Conservation (phyloP, 1,284 basidiomycete genomes). For the Agaricales sp. region DNA sequence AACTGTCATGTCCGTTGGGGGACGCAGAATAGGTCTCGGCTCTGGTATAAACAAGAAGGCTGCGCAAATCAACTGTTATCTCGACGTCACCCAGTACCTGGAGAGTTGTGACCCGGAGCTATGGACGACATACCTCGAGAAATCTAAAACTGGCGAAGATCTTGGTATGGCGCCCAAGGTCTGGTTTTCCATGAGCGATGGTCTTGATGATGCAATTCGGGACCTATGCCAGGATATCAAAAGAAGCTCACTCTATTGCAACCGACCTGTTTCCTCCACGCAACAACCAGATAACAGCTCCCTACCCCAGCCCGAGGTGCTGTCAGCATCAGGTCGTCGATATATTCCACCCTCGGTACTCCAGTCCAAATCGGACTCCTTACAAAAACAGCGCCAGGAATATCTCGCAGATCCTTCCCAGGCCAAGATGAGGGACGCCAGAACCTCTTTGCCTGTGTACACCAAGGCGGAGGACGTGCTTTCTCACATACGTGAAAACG, state of each 20-base stretch:
- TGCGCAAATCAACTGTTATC: conserved; percentile 68
- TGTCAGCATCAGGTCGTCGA: not conserved
- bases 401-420: conserved; percentile 60
- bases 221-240: conserved; percentile 66
- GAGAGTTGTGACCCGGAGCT: conserved; percentile 74
- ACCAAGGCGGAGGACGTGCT: conserved; percentile 58
- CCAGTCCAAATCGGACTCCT: conserved; percentile 43
- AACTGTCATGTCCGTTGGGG: conserved; percentile 75
- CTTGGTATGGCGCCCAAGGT: conserved; percentile 67
- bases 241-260: conserved; percentile 35
- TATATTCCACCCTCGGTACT: not conserved
- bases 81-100: conserved; percentile 84
- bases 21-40: conserved; percentile 75
- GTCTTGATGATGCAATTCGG: conserved; percentile 66
- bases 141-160: conserved; percentile 53
- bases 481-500: conserved; percentile 65
- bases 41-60: conserved; percentile 64
- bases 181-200: conserved; percentile 57
- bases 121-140: conserved; percentile 66
- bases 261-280: conserved; percentile 3
- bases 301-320: not conserved
- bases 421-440: conserved; percentile 58
- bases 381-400: conserved; percentile 43
- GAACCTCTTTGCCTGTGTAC: conserved; percentile 68
- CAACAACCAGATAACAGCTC: not conserved